These are phyloP conservation scores for Rubia balearica DNA, from an alignment of 305 asterid species.

Conservation along the genomic window DNA sequence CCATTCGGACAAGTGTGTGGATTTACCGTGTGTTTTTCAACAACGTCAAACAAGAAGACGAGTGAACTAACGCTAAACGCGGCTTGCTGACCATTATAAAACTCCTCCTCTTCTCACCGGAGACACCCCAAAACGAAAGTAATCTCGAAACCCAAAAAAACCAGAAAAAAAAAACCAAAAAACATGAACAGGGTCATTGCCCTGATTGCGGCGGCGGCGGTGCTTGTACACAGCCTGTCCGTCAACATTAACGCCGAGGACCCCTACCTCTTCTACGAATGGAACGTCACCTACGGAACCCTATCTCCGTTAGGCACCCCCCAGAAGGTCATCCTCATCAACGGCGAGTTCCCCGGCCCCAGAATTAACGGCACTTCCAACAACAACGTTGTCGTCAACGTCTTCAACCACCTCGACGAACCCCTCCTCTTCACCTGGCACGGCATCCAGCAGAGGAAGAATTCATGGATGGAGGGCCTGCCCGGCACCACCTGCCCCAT, in stretches of 20 bases:
- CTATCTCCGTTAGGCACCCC: constrained; percentile 47
- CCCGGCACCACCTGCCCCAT: constrained; percentile 55
- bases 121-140: neutral
- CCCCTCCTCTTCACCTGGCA: constrained; percentile 58
- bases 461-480: constrained; percentile 56
- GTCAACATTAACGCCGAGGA: constrained; percentile 29
- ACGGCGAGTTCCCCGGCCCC: constrained; percentile 55
- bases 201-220: constrained; percentile 6
- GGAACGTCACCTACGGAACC: constrained; percentile 45
- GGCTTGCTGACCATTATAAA: neutral
- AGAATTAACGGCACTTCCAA: constrained; percentile 49
- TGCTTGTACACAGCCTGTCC: constrained; percentile 14
- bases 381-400: constrained; percentile 47
- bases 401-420: constrained; percentile 50
- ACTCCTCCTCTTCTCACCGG: neutral
- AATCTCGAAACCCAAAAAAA: neutral
- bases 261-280: constrained; percentile 36
- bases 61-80: neutral
- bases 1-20: neutral
- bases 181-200: constrained; percentile 3
- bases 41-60: neutral
- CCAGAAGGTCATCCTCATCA: constrained; percentile 43
- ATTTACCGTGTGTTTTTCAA: neutral
- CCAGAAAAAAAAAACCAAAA: neutral
- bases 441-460: constrained; percentile 59